Base-by-base conservation (phyloP, 2,329 filamentous ascomycete species). In the Colletotrichum chlorophyti region DNA sequence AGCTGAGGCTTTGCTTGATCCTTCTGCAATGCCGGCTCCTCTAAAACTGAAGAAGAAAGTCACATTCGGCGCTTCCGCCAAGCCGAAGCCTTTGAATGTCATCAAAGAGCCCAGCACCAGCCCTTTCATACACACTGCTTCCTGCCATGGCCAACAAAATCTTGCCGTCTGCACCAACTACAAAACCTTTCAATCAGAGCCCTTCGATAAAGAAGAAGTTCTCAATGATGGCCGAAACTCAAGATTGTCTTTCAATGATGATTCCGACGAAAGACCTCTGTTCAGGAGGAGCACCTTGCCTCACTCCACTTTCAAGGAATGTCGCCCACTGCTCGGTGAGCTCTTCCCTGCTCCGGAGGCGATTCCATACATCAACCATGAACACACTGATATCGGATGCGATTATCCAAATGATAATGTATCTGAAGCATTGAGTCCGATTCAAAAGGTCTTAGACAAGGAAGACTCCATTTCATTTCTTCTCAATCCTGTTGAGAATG, bases 391-490 rank as follows among this genome's bases (percentile, higher is more conserved):
- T 6, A 4, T 7, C 11, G 19, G 12, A 5, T 19, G 9, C 4
- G 19, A 11, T 5, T 4, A 27, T 15, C 7, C 32, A 21, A 31
- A 34, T 8, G 8, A 4, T 2, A 34, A 32, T 8, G 17, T 23
- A 14, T 1, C 5, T 23, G n/a, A n/a, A 15, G 6, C 12, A 9
- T 14, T 10, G 19, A 12, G 14, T 5, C 11, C 6, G 8, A 34
- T 7, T n/a, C n/a, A n/a, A n/a, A n/a, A n/a, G n/a, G n/a, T n/a
- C n/a, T 34, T 14, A n/a, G 38, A 29, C 5, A 29, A 40, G 8
- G 53, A 43, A 5, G 46, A 23, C 6, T 52, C 53, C 6, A 52
- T 51, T 12, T 40, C 37, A 4, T 52, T 52, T 15, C 24, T 52
- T 2, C 47, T 57, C n/a, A 24, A 19, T 15, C 40, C 47, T 6